These are phyloP conservation scores for Atkinsonella hypoxylon DNA, from an alignment of 2,329 filamentous ascomycete species.

Conservation along the genomic window DNA sequence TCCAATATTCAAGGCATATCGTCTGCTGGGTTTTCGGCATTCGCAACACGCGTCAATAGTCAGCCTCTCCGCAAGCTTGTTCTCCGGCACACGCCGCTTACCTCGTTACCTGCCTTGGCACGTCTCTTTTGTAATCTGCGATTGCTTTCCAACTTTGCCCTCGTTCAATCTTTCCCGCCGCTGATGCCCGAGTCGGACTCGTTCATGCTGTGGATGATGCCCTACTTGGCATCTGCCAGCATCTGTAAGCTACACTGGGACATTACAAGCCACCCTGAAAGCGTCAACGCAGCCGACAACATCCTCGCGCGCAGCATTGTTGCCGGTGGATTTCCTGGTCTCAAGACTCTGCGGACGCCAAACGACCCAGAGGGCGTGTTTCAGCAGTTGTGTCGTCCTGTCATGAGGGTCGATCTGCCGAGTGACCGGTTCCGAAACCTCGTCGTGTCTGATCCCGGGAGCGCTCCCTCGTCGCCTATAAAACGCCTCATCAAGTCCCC, in stretches of 20 bases:
- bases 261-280: constrained; percentile 38
- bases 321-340: constrained; percentile 48
- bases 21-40: constrained; percentile 41
- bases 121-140: constrained; percentile 46
- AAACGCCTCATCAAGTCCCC: constrained; percentile 22
- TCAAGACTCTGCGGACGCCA: constrained; percentile 49
- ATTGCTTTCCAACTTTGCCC: constrained; percentile 34
- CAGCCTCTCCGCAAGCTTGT: constrained; percentile 35
- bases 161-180: constrained; percentile 44
- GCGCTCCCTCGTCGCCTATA: constrained; percentile 15
- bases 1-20: constrained; percentile 44
- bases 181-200: constrained; percentile 42
- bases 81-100: constrained; percentile 43
- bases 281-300: constrained; percentile 39
- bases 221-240: constrained; percentile 46
- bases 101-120: constrained; percentile 43
- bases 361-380: constrained; percentile 59
- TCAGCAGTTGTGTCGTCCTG: constrained; percentile 55
- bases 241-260: constrained; percentile 51
- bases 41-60: constrained; percentile 38
- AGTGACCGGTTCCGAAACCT: constrained; percentile 31
- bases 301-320: constrained; percentile 53
- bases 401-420: constrained; percentile 39
- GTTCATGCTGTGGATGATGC: constrained; percentile 47
- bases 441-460: constrained; percentile 9